These are phyloP conservation scores for Trichoderma endophyticum DNA, from an alignment of 2,329 filamentous ascomycete genomes.

Conservation along the genomic window DNA sequence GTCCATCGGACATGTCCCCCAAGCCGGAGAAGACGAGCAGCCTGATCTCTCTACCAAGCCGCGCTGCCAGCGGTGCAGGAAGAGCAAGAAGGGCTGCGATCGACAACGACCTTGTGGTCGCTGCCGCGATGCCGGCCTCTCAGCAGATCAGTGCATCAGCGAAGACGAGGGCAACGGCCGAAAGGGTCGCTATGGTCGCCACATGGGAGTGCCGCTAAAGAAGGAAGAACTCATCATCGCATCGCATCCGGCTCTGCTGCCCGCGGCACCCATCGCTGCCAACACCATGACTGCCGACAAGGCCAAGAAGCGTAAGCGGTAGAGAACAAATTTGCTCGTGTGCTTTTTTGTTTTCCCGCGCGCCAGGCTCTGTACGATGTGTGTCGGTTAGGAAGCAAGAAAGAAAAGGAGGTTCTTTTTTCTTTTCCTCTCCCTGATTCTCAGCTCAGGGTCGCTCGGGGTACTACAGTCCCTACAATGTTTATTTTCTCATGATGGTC, in stretches of 20 bases:
- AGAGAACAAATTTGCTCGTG: constrained; percentile 22
- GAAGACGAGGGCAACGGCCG: constrained; percentile 97
- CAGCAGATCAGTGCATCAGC: constrained; percentile 89
- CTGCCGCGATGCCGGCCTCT: constrained; percentile 93
- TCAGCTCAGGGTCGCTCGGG: not conserved
- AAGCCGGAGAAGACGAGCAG: constrained; percentile 75
- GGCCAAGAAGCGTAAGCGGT: constrained; percentile 62
- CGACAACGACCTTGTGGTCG: constrained; percentile 91
- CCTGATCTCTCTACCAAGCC: constrained; percentile 94
- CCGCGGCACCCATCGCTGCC: constrained; percentile 43
- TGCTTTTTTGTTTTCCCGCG: not conserved
- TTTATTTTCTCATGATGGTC: not conserved
- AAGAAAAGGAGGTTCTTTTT: not conserved
- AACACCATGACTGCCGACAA: constrained; percentile 43
- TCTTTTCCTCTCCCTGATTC: not conserved
- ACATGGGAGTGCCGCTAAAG: constrained; percentile 65
- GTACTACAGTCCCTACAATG: constrained; percentile 12
- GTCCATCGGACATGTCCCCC: constrained; percentile 49
- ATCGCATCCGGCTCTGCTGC: constrained; percentile 40
- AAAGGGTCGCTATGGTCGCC: constrained; percentile 82
- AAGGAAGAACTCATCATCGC: constrained; percentile 48
- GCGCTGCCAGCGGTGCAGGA: constrained; percentile 94
- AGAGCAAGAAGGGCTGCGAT: constrained; percentile 99
- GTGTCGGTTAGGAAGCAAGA: not conserved
- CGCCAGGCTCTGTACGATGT: constrained; percentile 10